phyloP scores from a whole-genome alignment of 2,329 filamentous ascomycete genomes.

The Epichloe glyceriae region DNA sequence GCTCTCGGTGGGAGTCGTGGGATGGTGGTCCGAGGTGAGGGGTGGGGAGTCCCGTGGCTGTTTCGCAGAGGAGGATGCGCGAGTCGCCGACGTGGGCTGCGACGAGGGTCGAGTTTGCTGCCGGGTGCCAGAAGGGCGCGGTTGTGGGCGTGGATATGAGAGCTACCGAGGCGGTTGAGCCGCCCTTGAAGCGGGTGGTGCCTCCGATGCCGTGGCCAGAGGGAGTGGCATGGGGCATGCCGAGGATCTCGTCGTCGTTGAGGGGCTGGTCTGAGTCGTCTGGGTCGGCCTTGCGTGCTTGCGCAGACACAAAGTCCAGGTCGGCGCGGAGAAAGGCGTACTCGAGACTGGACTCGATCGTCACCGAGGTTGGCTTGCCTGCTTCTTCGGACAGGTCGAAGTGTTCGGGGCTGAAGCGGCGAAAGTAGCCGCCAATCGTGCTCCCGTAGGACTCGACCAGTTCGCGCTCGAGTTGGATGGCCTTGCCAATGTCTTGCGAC shows the following conservation, averaged over 20 bases:
- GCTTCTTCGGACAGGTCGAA: conserved; percentile 38
- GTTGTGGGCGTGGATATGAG: conserved; percentile 87
- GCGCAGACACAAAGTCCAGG: conserved; percentile 83
- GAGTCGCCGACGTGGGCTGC: conserved; percentile 92
- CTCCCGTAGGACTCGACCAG: conserved; percentile 68
- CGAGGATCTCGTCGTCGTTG: conserved; percentile 75
- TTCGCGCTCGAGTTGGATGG: conserved; percentile 54
- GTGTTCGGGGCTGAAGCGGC: conserved; percentile 71
- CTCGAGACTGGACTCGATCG: conserved; percentile 66
- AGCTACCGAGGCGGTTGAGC: conserved; percentile 80
- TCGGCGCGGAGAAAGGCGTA: conserved; percentile 93
- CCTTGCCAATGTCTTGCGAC: conserved; percentile 43
- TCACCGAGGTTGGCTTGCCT: conserved; percentile 30
- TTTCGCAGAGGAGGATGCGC: conserved; percentile 78
- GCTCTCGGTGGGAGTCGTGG: conserved; percentile 73
- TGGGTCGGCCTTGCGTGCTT: conserved; percentile 67
- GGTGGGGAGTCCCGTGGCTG: conserved; percentile 71
- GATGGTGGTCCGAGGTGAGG: conserved; percentile 84
- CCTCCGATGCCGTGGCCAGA: conserved; percentile 57
- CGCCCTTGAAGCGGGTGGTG: conserved; percentile 71
- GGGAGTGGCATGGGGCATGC: conserved; percentile 40
- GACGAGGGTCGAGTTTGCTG: conserved; percentile 68
- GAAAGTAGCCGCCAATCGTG: conserved; percentile 87
- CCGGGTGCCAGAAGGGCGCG: conserved; percentile 89
- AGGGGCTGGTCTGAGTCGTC: conserved; percentile 68